Evolutionary conservation across 192 early-diverging fungal species (phyloP).

Genomic region (Umbelopsis sp.): DNA sequence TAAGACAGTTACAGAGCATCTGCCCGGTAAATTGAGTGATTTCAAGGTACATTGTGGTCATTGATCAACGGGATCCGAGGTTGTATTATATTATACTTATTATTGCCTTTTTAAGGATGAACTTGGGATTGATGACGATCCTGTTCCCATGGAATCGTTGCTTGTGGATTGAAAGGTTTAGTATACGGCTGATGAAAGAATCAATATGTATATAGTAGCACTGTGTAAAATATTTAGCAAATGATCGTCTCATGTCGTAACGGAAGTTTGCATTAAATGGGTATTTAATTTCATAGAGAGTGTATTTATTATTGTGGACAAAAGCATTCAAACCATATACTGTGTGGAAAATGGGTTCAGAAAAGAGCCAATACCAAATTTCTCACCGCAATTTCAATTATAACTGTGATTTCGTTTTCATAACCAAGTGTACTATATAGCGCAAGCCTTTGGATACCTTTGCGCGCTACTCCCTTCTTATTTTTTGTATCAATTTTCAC

Average conservation of each 20-base stretch:
- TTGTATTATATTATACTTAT: background rate
- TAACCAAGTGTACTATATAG: no score
- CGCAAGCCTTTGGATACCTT: no score
- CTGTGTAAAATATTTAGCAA: no score
- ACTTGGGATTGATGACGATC: slow-evolving; percentile 1
- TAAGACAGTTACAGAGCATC: slow-evolving; percentile 1
- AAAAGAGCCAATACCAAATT: background rate
- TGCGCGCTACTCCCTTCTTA: no score
- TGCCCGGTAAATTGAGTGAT: slow-evolving; percentile 1
- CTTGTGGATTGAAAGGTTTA: background rate
- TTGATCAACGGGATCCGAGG: background rate
- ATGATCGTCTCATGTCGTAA: no score
- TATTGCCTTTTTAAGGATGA: background rate
- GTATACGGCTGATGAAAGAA: background rate
- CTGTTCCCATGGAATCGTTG: background rate
- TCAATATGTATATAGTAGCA: background rate
- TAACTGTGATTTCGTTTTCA: no score
- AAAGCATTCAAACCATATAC: no score
- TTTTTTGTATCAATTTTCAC: background rate
- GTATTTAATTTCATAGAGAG: background rate
- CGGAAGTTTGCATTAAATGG: background rate
- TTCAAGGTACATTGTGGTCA: background rate
- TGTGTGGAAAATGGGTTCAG: background rate
- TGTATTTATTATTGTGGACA: background rate
- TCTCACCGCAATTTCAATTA: no score